phyloP scores from a whole-genome alignment of 2,329 filamentous ascomycete species.

The Diaporthe vexans region DNA sequence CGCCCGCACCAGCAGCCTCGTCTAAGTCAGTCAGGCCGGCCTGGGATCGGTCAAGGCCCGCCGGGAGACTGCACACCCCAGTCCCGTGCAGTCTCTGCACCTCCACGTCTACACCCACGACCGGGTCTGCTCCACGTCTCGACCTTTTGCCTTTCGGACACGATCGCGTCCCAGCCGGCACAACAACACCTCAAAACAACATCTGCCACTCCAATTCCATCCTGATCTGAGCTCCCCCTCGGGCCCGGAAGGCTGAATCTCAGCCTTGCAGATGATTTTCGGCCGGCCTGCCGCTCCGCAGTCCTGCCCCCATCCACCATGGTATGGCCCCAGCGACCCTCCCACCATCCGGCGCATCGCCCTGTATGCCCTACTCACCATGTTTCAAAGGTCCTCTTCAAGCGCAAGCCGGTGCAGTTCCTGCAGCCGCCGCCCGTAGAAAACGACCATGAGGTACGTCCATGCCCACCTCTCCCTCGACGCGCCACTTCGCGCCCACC shows the following conservation, averaged over 20 bases:
- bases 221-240: constrained; percentile 47
- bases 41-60: constrained; percentile 40
- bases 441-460: constrained; percentile 85
- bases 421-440: constrained; percentile 79
- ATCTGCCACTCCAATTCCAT: constrained; percentile 48
- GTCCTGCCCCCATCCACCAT: constrained; percentile 47
- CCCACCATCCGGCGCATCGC: constrained; percentile 43
- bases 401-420: constrained; percentile 93
- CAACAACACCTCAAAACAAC: constrained; percentile 46
- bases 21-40: constrained; percentile 42
- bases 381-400: constrained; percentile 84
- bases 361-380: constrained; percentile 45
- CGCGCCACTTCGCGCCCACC: constrained; percentile 36
- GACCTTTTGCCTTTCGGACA: constrained; percentile 36
- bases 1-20: constrained; percentile 41
- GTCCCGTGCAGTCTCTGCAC: constrained; percentile 43
- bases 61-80: constrained; percentile 40
- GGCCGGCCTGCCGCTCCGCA: constrained; percentile 43
- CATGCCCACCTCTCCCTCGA: not conserved
- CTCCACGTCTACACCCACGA: constrained; percentile 42
- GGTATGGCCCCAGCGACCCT: constrained; percentile 48
- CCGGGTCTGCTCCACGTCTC: constrained; percentile 40
- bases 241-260: constrained; percentile 52
- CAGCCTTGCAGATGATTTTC: constrained; percentile 59
- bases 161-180: constrained; percentile 40